These are phyloP conservation scores for Lentinula boryana DNA, from an alignment of 768 basidiomycete species.

Conservation along the genomic window DNA sequence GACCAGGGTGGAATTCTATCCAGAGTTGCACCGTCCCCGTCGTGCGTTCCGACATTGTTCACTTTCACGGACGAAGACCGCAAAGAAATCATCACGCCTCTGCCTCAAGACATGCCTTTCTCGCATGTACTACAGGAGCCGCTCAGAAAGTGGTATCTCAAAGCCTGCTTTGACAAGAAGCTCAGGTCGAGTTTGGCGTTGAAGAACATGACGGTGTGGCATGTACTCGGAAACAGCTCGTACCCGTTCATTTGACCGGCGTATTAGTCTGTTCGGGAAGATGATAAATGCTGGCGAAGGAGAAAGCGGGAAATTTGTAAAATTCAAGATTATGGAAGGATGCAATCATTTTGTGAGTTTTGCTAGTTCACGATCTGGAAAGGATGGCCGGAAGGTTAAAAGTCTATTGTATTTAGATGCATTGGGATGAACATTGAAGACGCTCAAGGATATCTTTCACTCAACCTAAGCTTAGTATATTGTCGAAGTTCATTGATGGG, in stretches of 20 bases:
- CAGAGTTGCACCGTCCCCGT: slow-evolving; percentile 16
- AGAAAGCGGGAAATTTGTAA: not conserved
- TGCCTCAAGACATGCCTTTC: not conserved
- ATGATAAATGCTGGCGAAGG: not conserved
- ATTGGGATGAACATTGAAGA: slow-evolving; percentile 1
- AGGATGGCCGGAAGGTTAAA: not conserved
- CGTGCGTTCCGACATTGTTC: slow-evolving; percentile 19
- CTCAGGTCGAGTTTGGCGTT: not conserved
- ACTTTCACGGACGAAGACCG: slow-evolving; percentile 13
- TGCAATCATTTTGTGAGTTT: not conserved
- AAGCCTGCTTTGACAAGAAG: not conserved
- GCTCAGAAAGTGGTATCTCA: not conserved
- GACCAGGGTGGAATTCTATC: slow-evolving; percentile 14
- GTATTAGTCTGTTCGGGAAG: not conserved
- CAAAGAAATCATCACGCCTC: slow-evolving; percentile 7
- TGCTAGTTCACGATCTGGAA: too few species aligned
- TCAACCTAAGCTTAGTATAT: not conserved
- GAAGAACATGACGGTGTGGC: not conserved
- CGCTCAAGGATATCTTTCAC: not conserved
- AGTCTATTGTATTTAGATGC: not conserved
- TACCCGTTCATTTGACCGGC: not conserved
- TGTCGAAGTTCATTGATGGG: too few species aligned
- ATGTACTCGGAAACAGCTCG: not conserved
- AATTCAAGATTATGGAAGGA: slow-evolving; percentile 1
- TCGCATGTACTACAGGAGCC: not conserved